Conservation (phyloP, 352 stramenopile species). For the Globisporangium canariense region DNA sequence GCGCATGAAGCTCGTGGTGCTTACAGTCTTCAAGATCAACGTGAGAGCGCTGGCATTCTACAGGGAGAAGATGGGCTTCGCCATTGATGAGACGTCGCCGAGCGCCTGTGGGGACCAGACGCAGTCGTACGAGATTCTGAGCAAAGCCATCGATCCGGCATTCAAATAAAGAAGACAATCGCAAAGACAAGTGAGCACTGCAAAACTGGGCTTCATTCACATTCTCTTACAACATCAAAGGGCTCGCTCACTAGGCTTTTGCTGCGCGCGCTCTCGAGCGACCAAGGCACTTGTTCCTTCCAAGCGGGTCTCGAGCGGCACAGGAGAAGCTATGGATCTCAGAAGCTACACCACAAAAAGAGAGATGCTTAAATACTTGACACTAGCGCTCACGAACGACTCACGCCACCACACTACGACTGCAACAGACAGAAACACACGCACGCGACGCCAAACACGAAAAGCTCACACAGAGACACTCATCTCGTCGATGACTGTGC, state of each 20-base stretch:
- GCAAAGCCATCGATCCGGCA: conserved; percentile 43
- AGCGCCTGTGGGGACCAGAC: conserved; percentile 66
- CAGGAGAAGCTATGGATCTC: neutral
- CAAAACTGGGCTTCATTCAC: conserved; percentile 18
- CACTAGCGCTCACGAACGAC: conserved; percentile 1
- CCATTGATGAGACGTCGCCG: conserved; percentile 89
- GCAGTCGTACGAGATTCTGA: conserved; percentile 85
- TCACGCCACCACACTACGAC: neutral
- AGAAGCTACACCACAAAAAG: conserved; percentile 1
- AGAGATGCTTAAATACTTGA: conserved; percentile 22
- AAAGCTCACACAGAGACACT: neutral
- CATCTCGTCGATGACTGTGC: neutral
- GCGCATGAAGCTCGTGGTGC: conserved; percentile 88
- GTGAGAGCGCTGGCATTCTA: conserved; percentile 89
- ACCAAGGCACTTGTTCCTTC: conserved; percentile 10
- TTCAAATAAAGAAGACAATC: conserved; percentile 6
- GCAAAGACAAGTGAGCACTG: neutral
- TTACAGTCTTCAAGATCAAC: conserved; percentile 95
- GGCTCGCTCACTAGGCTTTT: neutral
- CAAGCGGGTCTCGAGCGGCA: conserved; percentile 8
- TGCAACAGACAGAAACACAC: neutral
- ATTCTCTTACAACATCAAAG: conserved; percentile 10
- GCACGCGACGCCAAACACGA: neutral
- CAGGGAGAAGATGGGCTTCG: conserved; percentile 77
- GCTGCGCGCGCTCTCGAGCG: neutral